Evolutionary conservation across 1,284 basidiomycete genomes (phyloP).

Genomic region (Ganoderma leucocontextum): DNA sequence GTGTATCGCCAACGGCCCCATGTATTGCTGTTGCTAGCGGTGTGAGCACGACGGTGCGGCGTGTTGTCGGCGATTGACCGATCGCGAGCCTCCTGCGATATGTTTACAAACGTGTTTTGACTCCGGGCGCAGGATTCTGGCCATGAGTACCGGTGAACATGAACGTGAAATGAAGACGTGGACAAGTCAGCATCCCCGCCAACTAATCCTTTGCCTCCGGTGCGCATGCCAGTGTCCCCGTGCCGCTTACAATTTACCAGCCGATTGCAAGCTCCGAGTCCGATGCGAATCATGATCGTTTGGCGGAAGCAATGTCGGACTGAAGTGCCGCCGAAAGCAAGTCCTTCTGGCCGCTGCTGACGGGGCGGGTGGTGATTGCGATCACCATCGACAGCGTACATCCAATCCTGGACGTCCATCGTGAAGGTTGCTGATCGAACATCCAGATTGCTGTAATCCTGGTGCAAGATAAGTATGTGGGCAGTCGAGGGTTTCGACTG

Average conservation of each 20-base stretch:
- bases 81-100: neutral
- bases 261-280: conserved; percentile 3
- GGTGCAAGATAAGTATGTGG: neutral
- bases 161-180: neutral
- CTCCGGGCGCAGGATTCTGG: neutral
- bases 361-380: neutral
- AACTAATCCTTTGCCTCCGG: neutral
- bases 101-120: neutral
- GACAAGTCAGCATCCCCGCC: conserved; percentile 2
- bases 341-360: too few relatives aligned
- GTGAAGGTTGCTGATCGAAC: neutral
- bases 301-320: neutral
- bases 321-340: neutral
- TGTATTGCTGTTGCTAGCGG: neutral
- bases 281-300: neutral
- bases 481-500: too few relatives aligned
- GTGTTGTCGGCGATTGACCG: neutral
- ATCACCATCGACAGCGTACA: neutral
- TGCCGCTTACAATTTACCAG: neutral
- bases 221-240: neutral
- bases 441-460: neutral
- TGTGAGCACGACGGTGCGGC: neutral
- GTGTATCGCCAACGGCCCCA: neutral
- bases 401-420: neutral
- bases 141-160: neutral